Conservation (phyloP, 495 filamentous ascomycete species). For the Pseudoneurospora amorphoporcata region DNA sequence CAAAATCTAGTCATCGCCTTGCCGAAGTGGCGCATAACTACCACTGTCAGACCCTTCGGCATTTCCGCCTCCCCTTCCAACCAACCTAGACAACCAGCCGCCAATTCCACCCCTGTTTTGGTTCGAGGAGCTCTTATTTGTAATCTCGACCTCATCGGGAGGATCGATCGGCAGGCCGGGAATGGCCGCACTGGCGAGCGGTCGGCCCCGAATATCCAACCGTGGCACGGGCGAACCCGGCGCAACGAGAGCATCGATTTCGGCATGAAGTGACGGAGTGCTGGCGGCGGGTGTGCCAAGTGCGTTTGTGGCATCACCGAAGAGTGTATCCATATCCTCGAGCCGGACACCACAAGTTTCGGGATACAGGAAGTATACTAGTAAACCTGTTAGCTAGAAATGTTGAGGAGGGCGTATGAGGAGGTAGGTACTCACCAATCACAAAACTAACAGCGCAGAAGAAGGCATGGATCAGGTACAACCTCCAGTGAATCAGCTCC, state of each 20-base stretch:
- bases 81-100: conserved; percentile 39
- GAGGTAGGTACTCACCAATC: conserved; percentile 57
- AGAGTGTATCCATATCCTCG: conserved; percentile 90
- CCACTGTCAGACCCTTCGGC: conserved; percentile 18
- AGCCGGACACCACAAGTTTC: conserved; percentile 91
- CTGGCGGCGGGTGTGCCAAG: conserved; percentile 49
- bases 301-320: conserved; percentile 77
- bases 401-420: not conserved
- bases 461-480: conserved; percentile 93
- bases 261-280: conserved; percentile 38
- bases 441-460: conserved; percentile 96
- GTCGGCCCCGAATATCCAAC: conserved; percentile 53
- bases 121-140: conserved; percentile 11
- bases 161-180: conserved; percentile 32
- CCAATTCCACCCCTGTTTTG: conserved; percentile 28
- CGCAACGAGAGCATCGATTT: conserved; percentile 65
- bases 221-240: conserved; percentile 66
- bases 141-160: conserved; percentile 21
- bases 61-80: conserved; percentile 19
- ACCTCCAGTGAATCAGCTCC: conserved; percentile 78
- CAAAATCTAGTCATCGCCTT: conserved; percentile 27
- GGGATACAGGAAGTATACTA: conserved; percentile 94
- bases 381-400: conserved; percentile 13
- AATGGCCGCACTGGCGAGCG: conserved; percentile 22
- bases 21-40: conserved; percentile 33